These are phyloP conservation scores for Trametes punicea DNA, from an alignment of 768 basidiomycete genomes.

Conservation along the genomic window DNA sequence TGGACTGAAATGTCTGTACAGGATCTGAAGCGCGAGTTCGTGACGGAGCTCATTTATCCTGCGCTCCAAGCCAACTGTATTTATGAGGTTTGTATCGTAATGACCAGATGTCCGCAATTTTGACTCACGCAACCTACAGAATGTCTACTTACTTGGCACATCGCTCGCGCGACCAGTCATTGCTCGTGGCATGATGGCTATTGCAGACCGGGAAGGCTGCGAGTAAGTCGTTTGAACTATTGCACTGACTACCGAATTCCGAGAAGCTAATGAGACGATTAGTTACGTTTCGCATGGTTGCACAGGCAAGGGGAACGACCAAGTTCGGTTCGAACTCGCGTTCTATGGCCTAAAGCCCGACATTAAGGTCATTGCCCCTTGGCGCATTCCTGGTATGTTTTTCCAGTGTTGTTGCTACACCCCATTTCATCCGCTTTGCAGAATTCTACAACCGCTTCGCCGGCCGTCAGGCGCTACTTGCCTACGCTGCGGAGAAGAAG, in stretches of 20 bases:
- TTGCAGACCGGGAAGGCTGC: conserved; percentile 90
- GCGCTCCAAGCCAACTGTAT: conserved; percentile 98
- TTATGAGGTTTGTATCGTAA: conserved; percentile 89
- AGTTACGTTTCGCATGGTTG: conserved; percentile 98
- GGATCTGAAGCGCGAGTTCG: conserved; percentile 94
- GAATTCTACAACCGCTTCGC: conserved; percentile 98
- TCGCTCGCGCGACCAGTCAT: conserved; percentile 98
- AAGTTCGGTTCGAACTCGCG: conserved; percentile 98
- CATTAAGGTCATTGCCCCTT: conserved; percentile 98
- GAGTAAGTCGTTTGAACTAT: conserved; percentile 62
- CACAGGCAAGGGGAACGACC: conserved; percentile 99
- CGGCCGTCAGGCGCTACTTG: conserved; percentile 89
- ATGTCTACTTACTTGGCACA: conserved; percentile 95
- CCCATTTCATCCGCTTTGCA: conserved; percentile 30
- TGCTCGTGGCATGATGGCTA: conserved; percentile 96
- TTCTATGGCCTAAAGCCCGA: conserved; percentile 98
- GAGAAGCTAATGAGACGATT: too few relatives aligned
- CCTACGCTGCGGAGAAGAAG: conserved; percentile 80
- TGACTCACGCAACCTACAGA: conserved; percentile 38
- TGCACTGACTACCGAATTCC: neutral
- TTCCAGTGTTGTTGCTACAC: neutral
- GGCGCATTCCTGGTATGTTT: conserved; percentile 84
- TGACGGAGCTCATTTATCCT: conserved; percentile 95
- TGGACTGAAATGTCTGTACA: conserved; percentile 29
- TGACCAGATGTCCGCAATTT: neutral